Evolutionary conservation across 306 rosid species (phyloP).

Genomic region (Citrullus amarus): DNA sequence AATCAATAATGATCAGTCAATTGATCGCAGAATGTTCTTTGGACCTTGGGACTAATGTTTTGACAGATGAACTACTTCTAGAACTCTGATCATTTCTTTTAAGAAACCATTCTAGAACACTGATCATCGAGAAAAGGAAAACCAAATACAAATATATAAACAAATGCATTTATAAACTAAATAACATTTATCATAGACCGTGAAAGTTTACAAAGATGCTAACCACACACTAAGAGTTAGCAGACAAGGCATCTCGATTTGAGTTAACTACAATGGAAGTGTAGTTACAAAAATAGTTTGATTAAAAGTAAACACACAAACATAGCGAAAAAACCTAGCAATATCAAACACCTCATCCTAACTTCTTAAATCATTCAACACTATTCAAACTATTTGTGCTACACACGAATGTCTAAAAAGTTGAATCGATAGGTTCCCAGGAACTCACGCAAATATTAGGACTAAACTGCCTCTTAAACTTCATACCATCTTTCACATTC

Average conservation of each 20-base stretch:
- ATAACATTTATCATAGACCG: not conserved
- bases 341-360: not conserved
- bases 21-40: not conserved
- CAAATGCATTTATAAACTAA: not conserved
- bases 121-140: not conserved
- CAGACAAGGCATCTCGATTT: not conserved
- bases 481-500: not conserved
- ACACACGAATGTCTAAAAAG: not conserved
- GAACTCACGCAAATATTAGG: not conserved
- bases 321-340: not conserved
- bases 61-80: not conserved
- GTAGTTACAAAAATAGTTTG: not conserved
- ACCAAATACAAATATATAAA: not conserved
- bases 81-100: not conserved
- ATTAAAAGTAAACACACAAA: not conserved
- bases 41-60: not conserved
- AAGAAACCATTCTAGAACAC: not conserved
- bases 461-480: not conserved
- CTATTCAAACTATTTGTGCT: not conserved
- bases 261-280: not conserved
- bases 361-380: not conserved
- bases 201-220: not conserved
- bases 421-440: not conserved
- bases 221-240: not conserved
- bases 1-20: slow-evolving; percentile 6